These are phyloP conservation scores for Panus rudis DNA, from an alignment of 768 basidiomycete species.

Conservation along the genomic window DNA sequence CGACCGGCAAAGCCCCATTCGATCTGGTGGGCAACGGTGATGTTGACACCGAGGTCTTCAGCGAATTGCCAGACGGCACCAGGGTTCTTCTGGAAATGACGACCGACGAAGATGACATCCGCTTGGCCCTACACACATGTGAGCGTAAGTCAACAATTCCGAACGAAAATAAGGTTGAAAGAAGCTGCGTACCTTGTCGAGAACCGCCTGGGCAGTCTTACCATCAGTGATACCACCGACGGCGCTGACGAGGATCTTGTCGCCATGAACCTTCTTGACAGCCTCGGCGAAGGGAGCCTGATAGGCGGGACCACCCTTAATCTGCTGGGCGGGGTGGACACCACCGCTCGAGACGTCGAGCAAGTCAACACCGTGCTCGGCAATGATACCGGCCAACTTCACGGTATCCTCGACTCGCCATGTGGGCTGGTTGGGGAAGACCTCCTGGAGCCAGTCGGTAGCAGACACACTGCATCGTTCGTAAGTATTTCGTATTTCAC, in stretches of 20 bases:
- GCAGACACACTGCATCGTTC: slow-evolving; percentile 45
- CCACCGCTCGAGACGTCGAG: slow-evolving; percentile 70
- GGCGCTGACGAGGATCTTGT: slow-evolving; percentile 37
- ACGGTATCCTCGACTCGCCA: slow-evolving; percentile 68
- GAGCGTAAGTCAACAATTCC: background rate
- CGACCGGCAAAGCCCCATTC: slow-evolving; percentile 31
- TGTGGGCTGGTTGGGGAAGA: slow-evolving; percentile 47
- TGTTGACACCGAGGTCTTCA: slow-evolving; percentile 43
- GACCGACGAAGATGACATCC: slow-evolving; percentile 35
- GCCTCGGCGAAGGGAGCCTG: slow-evolving; percentile 8
- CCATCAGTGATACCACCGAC: slow-evolving; percentile 56
- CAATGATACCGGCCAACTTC: slow-evolving; percentile 47
- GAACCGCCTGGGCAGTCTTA: slow-evolving; percentile 45
- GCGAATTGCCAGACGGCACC: slow-evolving; percentile 43
- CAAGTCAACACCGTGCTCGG: slow-evolving; percentile 64
- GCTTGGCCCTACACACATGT: slow-evolving; percentile 34
- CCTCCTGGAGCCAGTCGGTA: slow-evolving; percentile 63
- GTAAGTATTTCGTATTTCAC: background rate
- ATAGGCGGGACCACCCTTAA: slow-evolving; percentile 24
- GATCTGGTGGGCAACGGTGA: slow-evolving; percentile 44
- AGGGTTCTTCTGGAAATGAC: slow-evolving; percentile 54
- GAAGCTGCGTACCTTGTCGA: slow-evolving; percentile 31
- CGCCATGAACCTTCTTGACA: slow-evolving; percentile 38
- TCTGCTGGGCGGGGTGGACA: slow-evolving; percentile 42
- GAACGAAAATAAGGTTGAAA: background rate